Percentiles rank a stretch among this genome's conserved stretches.
Evolutionary conservation across 352 stramenopile species (phyloP).

Genomic region (Heterotrichella gracilis): DNA sequence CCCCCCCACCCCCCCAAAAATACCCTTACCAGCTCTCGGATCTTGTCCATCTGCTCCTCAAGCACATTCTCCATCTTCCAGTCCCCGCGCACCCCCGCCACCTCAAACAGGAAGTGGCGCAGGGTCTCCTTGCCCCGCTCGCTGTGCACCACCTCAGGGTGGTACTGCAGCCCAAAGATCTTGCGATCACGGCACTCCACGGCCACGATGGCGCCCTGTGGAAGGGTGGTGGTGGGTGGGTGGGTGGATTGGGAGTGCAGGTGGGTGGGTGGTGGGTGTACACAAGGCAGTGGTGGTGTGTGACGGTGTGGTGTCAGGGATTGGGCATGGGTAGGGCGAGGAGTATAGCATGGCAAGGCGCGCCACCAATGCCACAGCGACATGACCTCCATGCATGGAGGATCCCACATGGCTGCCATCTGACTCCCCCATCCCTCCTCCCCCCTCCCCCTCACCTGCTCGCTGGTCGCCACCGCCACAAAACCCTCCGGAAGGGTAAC

Average conservation of each 20-base stretch:
- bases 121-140: conserved; percentile 64
- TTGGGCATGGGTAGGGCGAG: too few relatives aligned
- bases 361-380: too few relatives aligned
- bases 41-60: conserved; percentile 38
- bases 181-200: conserved; percentile 22
- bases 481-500: conserved; percentile 52
- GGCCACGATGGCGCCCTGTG: conserved; percentile 14
- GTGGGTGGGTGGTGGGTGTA: neutral
- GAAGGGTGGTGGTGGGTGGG: neutral
- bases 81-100: conserved; percentile 40
- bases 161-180: conserved; percentile 88
- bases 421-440: too few relatives aligned
- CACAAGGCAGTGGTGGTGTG: neutral
- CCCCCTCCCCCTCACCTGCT: neutral
- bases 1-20: too few relatives aligned
- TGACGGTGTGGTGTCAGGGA: neutral
- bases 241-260: neutral
- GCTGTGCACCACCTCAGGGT: conserved; percentile 82
- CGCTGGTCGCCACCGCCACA: conserved; percentile 22
- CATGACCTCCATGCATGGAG: too few relatives aligned
- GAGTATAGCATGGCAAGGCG: too few relatives aligned
- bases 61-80: conserved; percentile 89
- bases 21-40: too few relatives aligned
- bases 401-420: too few relatives aligned
- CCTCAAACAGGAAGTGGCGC: conserved; percentile 77